These are phyloP conservation scores for Macadamia integrifolia DNA, from an alignment of 164 flowering plant genomes.

Conservation along the genomic window DNA sequence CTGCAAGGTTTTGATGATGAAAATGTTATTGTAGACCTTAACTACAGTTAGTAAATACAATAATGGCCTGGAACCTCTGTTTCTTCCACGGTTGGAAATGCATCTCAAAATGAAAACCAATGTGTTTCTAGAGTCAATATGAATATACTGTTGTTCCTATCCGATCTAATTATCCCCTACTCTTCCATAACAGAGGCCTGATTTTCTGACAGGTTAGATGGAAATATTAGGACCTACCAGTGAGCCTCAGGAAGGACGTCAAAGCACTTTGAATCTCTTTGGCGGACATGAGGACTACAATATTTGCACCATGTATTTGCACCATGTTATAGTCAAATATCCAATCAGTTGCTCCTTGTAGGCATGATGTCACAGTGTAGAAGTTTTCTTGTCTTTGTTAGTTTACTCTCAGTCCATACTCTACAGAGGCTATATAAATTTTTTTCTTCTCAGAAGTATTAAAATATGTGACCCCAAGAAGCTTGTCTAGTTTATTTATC, in stretches of 20 bases:
- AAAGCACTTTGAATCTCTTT: slow-evolving; percentile 11
- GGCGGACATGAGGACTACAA: slow-evolving; percentile 7
- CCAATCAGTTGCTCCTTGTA: slow-evolving; percentile 22
- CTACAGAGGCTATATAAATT: slow-evolving; percentile 1
- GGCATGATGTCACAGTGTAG: slow-evolving; percentile 10
- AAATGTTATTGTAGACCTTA: too few relatives aligned
- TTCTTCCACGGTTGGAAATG: background rate
- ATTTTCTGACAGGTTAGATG: slow-evolving; percentile 2
- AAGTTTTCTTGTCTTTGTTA: background rate
- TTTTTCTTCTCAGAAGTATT: slow-evolving; percentile 8
- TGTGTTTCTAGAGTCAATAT: background rate
- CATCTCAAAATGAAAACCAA: background rate
- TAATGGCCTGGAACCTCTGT: background rate
- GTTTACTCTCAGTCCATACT: background rate
- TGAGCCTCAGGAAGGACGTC: slow-evolving; percentile 4
- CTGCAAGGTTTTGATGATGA: too few relatives aligned
- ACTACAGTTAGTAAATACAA: background rate
- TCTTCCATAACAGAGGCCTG: background rate
- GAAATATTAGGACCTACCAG: slow-evolving; percentile 8
- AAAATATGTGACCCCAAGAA: slow-evolving; percentile 18
- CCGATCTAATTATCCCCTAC: background rate
- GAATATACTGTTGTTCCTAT: background rate
- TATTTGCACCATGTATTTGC: background rate
- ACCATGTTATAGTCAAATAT: slow-evolving; percentile 5
- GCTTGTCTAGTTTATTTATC: slow-evolving; percentile 31